Evolutionary conservation across 2,329 filamentous ascomycete species (phyloP).

Genomic region (Exutisphaerella laricina): DNA sequence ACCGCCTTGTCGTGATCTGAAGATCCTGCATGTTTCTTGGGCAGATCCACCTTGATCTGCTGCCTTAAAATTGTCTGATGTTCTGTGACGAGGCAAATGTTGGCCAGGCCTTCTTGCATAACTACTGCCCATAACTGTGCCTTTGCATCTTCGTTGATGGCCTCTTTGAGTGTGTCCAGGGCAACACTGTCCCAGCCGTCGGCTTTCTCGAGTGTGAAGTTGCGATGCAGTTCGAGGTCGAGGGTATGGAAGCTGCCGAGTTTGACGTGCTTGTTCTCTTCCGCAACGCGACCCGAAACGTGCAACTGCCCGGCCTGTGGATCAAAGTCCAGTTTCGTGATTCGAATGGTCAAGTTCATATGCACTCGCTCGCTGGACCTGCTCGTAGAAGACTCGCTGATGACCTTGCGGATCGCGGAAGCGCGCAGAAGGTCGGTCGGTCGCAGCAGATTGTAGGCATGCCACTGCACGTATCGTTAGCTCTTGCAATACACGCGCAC

Average conservation of each 20-base stretch:
- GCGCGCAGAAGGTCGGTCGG: slow-evolving; percentile 60
- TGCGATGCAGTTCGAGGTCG: slow-evolving; percentile 79
- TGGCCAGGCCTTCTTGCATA: slow-evolving; percentile 83
- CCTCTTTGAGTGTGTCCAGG: slow-evolving; percentile 68
- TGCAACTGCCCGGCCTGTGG: slow-evolving; percentile 62
- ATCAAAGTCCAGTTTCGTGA: slow-evolving; percentile 65
- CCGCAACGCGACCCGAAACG: slow-evolving; percentile 59
- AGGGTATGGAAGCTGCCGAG: slow-evolving; percentile 65
- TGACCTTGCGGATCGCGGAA: slow-evolving; percentile 60
- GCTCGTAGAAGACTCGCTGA: slow-evolving; percentile 56
- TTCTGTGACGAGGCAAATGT: slow-evolving; percentile 76
- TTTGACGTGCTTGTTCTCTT: slow-evolving; percentile 63
- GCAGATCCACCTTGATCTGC: slow-evolving; percentile 60
- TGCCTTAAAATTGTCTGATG: slow-evolving; percentile 72
- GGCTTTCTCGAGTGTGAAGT: slow-evolving; percentile 82
- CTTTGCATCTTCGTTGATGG: slow-evolving; percentile 69
- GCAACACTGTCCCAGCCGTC: slow-evolving; percentile 88
- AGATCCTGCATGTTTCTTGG: slow-evolving; percentile 60
- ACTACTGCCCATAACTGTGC: slow-evolving; percentile 85
- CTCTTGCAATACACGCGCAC: not conserved
- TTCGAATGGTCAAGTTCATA: slow-evolving; percentile 58
- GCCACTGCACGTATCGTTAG: slow-evolving; percentile 50
- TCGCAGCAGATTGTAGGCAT: slow-evolving; percentile 67
- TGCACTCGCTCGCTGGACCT: slow-evolving; percentile 58
- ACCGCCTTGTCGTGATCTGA: slow-evolving; percentile 56